Percentiles rank a stretch among this genome's conserved stretches.
Conservation (phyloP, 441 rosid species). For the Adansonia rubrostipa region DNA sequence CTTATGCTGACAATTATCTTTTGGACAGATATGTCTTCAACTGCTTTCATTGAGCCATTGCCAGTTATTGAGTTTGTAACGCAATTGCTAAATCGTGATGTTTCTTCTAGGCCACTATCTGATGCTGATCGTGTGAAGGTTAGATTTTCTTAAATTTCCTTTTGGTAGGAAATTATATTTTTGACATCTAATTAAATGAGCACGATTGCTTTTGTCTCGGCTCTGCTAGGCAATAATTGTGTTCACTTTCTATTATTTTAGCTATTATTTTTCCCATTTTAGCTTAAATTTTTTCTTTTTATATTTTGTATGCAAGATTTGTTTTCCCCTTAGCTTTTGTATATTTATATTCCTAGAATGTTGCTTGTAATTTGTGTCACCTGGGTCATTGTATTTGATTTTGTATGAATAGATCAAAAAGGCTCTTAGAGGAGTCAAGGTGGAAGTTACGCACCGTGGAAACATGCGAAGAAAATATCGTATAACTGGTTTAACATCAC, state of each 20-base stretch:
- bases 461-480: constrained; percentile 97
- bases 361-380: background rate
- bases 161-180: constrained; percentile 18
- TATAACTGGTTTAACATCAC: constrained; percentile 86
- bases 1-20: background rate
- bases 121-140: constrained; percentile 98
- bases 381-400: background rate
- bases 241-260: constrained; percentile 5
- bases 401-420: constrained; percentile 69
- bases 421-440: constrained; percentile 93
- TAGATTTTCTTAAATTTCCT: constrained; percentile 12
- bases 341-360: background rate
- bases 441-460: constrained; percentile 95
- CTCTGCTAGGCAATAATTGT: constrained; percentile 15
- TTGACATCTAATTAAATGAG: background rate
- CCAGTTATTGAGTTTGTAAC: constrained; percentile 79
- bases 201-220: constrained; percentile 17
- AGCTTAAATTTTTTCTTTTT: background rate
- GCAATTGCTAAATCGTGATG: constrained; percentile 69
- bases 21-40: constrained; percentile 86
- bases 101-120: constrained; percentile 68
- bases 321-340: constrained; percentile 1
- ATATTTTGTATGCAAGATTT: constrained; percentile 1
- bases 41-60: constrained; percentile 89
- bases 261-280: background rate